These are phyloP conservation scores for Sisymbrium altissimum DNA, from an alignment of 345 rosid genomes.

Conservation along the genomic window DNA sequence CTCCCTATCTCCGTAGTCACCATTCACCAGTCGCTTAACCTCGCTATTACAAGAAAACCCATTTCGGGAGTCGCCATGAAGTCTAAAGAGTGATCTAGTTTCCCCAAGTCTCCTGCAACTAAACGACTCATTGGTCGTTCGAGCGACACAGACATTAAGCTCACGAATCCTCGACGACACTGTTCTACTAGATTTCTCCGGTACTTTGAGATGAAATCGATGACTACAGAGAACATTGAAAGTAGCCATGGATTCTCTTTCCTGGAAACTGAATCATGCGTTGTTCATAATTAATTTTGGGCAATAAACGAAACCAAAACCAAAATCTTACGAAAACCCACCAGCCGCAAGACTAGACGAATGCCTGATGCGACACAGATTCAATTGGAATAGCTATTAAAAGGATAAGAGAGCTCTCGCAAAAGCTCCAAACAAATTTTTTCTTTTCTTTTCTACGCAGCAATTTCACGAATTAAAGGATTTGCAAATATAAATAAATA, in stretches of 20 bases:
- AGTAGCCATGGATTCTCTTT: conserved; percentile 47
- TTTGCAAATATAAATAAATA: no score
- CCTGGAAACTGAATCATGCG: conserved; percentile 29
- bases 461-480: neutral
- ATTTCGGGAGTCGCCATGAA: conserved; percentile 33
- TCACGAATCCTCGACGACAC: conserved; percentile 28
- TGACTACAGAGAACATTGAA: conserved; percentile 51
- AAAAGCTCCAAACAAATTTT: neutral
- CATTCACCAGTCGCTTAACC: conserved; percentile 36
- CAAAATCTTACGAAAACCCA: neutral
- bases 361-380: no score
- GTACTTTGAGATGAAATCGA: conserved; percentile 39
- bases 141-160: conserved; percentile 29
- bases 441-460: neutral
- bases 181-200: conserved; percentile 27
- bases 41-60: conserved; percentile 43
- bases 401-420: conserved; percentile 31
- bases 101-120: conserved; percentile 32
- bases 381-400: no score
- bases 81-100: conserved; percentile 32
- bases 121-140: conserved; percentile 32
- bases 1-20: conserved; percentile 36
- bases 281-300: conserved; percentile 11
- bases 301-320: neutral
- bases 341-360: neutral